Evolutionary conservation across 2,329 filamentous ascomycete genomes (phyloP).

Genomic region (Calonectria pseudoturangicola): DNA sequence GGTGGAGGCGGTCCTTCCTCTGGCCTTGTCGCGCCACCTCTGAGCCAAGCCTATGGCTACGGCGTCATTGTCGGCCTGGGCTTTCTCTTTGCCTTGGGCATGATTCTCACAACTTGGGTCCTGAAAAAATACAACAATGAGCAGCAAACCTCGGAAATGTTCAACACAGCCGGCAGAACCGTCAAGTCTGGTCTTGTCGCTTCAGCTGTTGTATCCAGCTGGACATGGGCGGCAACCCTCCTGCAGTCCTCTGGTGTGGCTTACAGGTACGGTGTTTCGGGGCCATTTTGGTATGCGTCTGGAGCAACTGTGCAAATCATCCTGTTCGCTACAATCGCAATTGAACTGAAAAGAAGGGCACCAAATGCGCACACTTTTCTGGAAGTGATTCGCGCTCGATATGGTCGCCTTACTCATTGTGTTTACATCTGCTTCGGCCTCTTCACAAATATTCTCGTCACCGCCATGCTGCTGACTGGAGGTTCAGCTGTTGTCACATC

Average conservation of each 20-base stretch:
- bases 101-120: slow-evolving; percentile 82
- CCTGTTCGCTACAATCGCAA: slow-evolving; percentile 91
- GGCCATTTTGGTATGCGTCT: slow-evolving; percentile 15
- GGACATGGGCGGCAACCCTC: slow-evolving; percentile 68
- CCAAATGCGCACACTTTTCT: slow-evolving; percentile 91
- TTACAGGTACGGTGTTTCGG: slow-evolving; percentile 15
- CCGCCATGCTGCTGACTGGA: slow-evolving; percentile 15
- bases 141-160: slow-evolving; percentile 92
- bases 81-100: slow-evolving; percentile 82
- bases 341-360: slow-evolving; percentile 88
- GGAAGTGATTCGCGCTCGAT: slow-evolving; percentile 87
- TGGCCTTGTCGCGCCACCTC: slow-evolving; percentile 49
- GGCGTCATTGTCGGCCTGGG: slow-evolving; percentile 85
- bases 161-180: slow-evolving; percentile 89
- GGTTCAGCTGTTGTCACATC: slow-evolving; percentile 11
- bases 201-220: slow-evolving; percentile 90
- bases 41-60: slow-evolving; percentile 81
- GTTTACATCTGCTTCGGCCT: slow-evolving; percentile 23
- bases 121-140: slow-evolving; percentile 76
- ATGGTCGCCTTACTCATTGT: slow-evolving; percentile 68
- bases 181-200: slow-evolving; percentile 92
- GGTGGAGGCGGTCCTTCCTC: slow-evolving; percentile 27
- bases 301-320: slow-evolving; percentile 71
- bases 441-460: slow-evolving; percentile 12
- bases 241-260: slow-evolving; percentile 16